These are phyloP conservation scores for Cucurbita moschata DNA, from an alignment of 306 rosid genomes.

Conservation along the genomic window DNA sequence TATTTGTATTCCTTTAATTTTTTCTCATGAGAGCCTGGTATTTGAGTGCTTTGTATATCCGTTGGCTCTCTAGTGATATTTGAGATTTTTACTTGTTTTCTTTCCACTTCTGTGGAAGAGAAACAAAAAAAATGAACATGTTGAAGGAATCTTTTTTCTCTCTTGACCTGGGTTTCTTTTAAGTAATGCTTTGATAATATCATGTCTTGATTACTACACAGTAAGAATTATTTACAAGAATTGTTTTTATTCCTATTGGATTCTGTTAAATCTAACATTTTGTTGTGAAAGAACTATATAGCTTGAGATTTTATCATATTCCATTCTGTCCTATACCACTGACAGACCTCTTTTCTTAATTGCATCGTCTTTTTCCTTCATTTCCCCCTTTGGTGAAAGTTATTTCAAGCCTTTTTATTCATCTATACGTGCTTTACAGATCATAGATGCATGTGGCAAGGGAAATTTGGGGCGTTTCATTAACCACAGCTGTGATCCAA, in stretches of 20 bases:
- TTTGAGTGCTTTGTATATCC: not conserved
- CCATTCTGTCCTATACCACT: not conserved
- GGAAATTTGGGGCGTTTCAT: conserved; percentile 99
- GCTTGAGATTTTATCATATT: not conserved
- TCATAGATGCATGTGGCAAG: conserved; percentile 94
- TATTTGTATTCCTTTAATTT: too few relatives aligned
- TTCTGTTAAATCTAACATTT: not conserved
- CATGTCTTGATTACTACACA: not conserved
- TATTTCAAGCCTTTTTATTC: not conserved
- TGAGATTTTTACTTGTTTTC: not conserved
- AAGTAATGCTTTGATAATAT: not conserved
- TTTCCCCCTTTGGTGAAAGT: not conserved
- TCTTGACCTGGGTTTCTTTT: not conserved
- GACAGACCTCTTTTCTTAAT: not conserved
- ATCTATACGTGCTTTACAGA: conserved; percentile 29
- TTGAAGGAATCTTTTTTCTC: not conserved
- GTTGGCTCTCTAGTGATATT: too few relatives aligned
- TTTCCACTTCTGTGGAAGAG: not conserved
- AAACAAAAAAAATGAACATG: not conserved
- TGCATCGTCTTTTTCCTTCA: not conserved
- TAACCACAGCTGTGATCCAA: conserved; percentile 96
- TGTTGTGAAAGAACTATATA: not conserved
- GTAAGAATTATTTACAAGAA: not conserved
- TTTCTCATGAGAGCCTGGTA: too few relatives aligned
- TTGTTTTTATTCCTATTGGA: not conserved